Percentiles rank a stretch among this genome's conserved stretches.
Conservation (phyloP, 1,284 basidiomycete species). For the Sporisorium exsertum region DNA sequence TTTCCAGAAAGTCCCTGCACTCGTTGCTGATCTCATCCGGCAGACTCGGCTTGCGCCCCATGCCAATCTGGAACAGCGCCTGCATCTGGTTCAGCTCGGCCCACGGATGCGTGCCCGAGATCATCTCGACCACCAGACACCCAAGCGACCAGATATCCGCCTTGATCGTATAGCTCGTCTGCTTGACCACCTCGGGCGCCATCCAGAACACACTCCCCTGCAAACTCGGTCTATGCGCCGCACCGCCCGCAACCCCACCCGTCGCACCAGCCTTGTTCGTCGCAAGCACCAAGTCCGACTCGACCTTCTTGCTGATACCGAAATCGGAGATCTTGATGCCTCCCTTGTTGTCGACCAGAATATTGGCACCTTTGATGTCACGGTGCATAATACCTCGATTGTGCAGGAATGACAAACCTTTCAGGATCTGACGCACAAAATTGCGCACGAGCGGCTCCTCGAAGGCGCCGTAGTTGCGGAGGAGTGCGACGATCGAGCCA, state of each 20-base stretch:
- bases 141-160: slow-evolving; percentile 99
- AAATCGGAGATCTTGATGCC: slow-evolving; percentile 99
- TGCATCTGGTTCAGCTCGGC: slow-evolving; percentile 95
- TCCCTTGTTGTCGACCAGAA: slow-evolving; percentile 97
- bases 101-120: slow-evolving; percentile 97
- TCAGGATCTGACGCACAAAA: slow-evolving; percentile 92
- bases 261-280: slow-evolving; percentile 32
- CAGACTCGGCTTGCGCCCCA: slow-evolving; percentile 48
- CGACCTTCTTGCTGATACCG: slow-evolving; percentile 97
- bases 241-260: slow-evolving; percentile 12
- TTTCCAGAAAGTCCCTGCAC: slow-evolving; percentile 59
- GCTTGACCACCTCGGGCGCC: slow-evolving; percentile 89
- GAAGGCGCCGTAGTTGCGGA: slow-evolving; percentile 95
- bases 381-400: slow-evolving; percentile 95
- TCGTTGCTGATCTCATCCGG: slow-evolving; percentile 64
- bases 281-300: slow-evolving; percentile 74
- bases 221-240: slow-evolving; percentile 83
- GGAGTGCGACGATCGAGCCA: slow-evolving; percentile 90
- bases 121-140: slow-evolving; percentile 97
- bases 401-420: slow-evolving; percentile 92
- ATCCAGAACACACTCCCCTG: slow-evolving; percentile 95
- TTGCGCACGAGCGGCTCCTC: slow-evolving; percentile 94
- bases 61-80: slow-evolving; percentile 67
- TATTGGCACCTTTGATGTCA: slow-evolving; percentile 98
- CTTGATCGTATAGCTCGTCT: slow-evolving; percentile 90